Base-by-base conservation (phyloP, 345 rosid species). In the Brassica juncea region DNA sequence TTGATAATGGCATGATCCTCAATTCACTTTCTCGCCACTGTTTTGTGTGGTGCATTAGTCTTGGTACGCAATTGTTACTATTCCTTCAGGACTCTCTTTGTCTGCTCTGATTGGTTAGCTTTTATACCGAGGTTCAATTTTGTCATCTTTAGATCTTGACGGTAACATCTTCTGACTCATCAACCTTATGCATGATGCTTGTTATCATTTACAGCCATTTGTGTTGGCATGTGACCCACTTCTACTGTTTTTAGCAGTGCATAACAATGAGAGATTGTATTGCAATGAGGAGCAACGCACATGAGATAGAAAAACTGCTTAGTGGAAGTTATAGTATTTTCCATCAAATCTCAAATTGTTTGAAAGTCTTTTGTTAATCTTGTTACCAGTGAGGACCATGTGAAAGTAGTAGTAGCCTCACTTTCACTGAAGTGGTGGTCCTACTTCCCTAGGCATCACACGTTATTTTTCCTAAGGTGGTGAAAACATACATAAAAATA, bases 281-380 rank as follows among this genome's bases (percentile, higher is more conserved):
- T 68, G 16, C 19, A 32, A 23, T 61, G 74, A 15, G 57, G 78
- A 79, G 65, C 74, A 72, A 67, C 69, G 31, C 68, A 44, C 64
- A 35, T 79, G 73, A 73, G 59, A 14, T 64, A 57, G 72, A 58
- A 55, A 37, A 57, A 66, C 25, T 39, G n/a, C 67, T 11, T 71
- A 66, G 67, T 72, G 81, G 81, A 78, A 30, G 68, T 78, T 78
- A 23, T 23, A 68, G 59, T 73, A n/a, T 7, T 68, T 73, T 79
- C 74, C 57, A 60, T 54, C 68, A 59, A 27, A 8, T 71, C 15
- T 77, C 21, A 30, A 58, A 44, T 73, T 60, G 70, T 62, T 32
- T 63, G 39, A 61, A 73, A 47, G 64, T 60, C 7, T 44, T 12
- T 19, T 19, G 19, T 19, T 19, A 19, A 19, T 19, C 19, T 19